Base-by-base conservation (phyloP, 371 early-diverging fungal genomes). In the Lichtheimia ornata region DNA sequence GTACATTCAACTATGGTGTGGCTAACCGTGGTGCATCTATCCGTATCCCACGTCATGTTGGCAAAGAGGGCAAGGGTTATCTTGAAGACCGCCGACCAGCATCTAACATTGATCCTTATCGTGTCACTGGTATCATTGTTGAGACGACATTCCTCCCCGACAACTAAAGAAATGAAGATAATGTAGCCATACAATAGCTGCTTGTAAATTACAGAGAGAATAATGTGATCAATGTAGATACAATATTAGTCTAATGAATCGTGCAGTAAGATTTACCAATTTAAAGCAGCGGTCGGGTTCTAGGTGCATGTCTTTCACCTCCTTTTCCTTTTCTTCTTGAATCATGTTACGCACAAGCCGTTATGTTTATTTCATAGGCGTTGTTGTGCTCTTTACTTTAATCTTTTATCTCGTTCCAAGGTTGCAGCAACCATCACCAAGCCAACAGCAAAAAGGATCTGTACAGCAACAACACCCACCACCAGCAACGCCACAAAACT, bases 11-110 rank as follows among this genome's bases (percentile, higher is more conserved):
- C 25, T 83, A 73, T 56, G 87, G 87, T 62, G 82, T 84, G 50
- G 87, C 87, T 47, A 79, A 86, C 71, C 81, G 87, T 63, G 87
- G 87, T 56, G 83, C 84, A n/a, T 84, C 85, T 43, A 86, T 86
- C 64, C 83, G 87, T 74, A 86, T 86, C 64, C 84, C 86, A 54
- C 79, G 86, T 35, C 84, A 82, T 56, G 84, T 84, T 20, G 83
- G 84, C 61, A 81, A 74, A 58, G 74, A 78, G 61, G 86, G 86
- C 27, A 80, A 81, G 61, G 86, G 86, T 40, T 85, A 85, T 61
- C 68, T 84, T 61, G 86, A 85, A 67, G 86, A 85, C 67, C 71
- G 86, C 58, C 69, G 87, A 25, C 87, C 87, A 56, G 87, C 87
- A 56, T 84, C 84, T 59, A 86, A 86, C 74, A 84, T 85, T 56